phyloP scores from a whole-genome alignment of 768 basidiomycete species.

The Lentinula sp. region DNA sequence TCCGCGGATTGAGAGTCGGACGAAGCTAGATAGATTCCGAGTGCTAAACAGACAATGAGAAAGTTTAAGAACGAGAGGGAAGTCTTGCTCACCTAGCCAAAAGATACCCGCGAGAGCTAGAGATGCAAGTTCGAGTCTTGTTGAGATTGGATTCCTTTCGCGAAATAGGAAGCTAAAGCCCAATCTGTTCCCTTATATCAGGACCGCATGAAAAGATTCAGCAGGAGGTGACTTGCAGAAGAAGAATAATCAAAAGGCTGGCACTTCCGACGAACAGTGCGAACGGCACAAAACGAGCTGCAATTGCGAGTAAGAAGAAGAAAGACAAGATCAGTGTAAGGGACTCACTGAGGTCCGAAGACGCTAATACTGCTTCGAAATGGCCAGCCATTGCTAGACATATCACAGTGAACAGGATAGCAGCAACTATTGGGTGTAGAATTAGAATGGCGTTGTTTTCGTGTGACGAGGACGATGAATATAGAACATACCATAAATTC shows the following conservation, averaged over 20 bases:
- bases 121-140: slow-evolving; percentile 65
- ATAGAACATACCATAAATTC: slow-evolving; percentile 54
- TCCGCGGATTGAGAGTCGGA: slow-evolving; percentile 77
- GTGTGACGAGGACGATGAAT: slow-evolving; percentile 6
- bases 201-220: not conserved
- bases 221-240: slow-evolving; percentile 44
- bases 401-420: slow-evolving; percentile 71
- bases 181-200: slow-evolving; percentile 34
- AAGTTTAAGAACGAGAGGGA: not conserved
- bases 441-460: slow-evolving; percentile 6
- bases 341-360: slow-evolving; percentile 75
- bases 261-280: slow-evolving; percentile 75
- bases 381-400: slow-evolving; percentile 77
- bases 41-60: slow-evolving; percentile 37
- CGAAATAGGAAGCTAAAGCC: slow-evolving; percentile 58
- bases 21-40: slow-evolving; percentile 65
- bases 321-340: not conserved
- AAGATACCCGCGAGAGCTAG: slow-evolving; percentile 68
- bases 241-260: slow-evolving; percentile 60
- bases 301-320: not conserved
- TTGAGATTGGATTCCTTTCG: slow-evolving; percentile 73
- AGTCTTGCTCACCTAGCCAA: slow-evolving; percentile 60
- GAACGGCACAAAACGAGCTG: slow-evolving; percentile 85
- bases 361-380: slow-evolving; percentile 63
- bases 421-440: slow-evolving; percentile 37